Conservation (phyloP, 2,329 filamentous ascomycete genomes). For the Fusarium chaquense region DNA sequence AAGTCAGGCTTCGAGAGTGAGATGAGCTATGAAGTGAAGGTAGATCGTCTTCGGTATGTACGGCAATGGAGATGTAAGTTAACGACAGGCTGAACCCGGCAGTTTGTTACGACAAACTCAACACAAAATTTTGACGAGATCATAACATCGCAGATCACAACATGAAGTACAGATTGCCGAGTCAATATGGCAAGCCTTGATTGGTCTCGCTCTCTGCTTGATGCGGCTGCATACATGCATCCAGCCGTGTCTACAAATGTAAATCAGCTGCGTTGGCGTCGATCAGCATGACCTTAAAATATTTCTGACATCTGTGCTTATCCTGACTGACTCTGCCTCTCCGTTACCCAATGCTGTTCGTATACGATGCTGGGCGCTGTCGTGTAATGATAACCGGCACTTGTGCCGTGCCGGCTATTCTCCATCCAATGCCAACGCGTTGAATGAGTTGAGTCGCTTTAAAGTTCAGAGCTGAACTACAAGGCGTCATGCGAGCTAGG, state of each 20-base stretch:
- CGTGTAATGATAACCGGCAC: neutral
- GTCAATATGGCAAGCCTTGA: neutral
- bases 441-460: fast-evolving
- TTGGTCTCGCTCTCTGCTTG: neutral
- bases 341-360: neutral
- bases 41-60: neutral
- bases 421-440: neutral
- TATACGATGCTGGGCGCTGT: no score
- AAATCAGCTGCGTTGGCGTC: neutral
- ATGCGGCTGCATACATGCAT: neutral
- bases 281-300: neutral
- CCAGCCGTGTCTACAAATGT: neutral
- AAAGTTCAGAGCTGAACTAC: neutral
- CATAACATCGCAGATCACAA: neutral
- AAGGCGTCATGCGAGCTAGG: neutral
- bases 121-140: neutral
- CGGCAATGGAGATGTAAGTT: neutral
- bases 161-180: neutral
- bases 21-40: no score
- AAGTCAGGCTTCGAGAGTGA: no score
- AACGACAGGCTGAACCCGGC: neutral
- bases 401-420: neutral
- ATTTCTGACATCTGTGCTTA: no score
- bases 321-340: neutral
- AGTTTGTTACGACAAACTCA: neutral